Percentiles rank a stretch among this genome's conserved stretches.
These are phyloP conservation scores for Nitzschia sp. DNA, from an alignment of 108 stramenopile species.

Conservation along the genomic window DNA sequence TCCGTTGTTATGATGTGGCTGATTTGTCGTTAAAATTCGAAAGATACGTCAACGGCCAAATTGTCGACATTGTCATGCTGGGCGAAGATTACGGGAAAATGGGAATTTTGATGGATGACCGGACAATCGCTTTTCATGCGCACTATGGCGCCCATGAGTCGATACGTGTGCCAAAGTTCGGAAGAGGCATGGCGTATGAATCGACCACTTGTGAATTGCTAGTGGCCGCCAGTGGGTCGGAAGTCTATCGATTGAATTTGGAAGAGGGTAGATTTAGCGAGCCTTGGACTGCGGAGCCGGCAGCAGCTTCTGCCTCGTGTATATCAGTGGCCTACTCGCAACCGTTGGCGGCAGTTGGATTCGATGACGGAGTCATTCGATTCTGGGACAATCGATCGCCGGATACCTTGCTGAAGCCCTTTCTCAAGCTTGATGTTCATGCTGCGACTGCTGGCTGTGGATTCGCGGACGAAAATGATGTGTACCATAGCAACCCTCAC, in stretches of 20 bases:
- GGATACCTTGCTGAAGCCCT: constrained; percentile 66
- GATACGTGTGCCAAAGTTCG: constrained; percentile 94
- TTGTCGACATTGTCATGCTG: constrained; percentile 86
- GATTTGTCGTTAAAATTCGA: constrained; percentile 99
- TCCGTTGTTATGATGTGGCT: constrained; percentile 92
- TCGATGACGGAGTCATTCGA: constrained; percentile 87
- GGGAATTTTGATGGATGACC: constrained; percentile 89
- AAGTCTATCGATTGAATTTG: constrained; percentile 93
- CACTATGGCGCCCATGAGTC: constrained; percentile 94
- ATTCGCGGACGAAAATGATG: constrained; percentile 59
- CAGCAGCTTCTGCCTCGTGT: constrained; percentile 51
- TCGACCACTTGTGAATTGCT: constrained; percentile 87
- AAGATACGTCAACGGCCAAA: constrained; percentile 92
- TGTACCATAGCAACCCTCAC: constrained; percentile 28
- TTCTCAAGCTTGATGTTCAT: constrained; percentile 79
- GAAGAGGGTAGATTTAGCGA: constrained; percentile 95
- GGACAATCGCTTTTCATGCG: constrained; percentile 96
- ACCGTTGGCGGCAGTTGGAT: constrained; percentile 80
- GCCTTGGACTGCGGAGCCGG: constrained; percentile 66
- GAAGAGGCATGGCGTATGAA: constrained; percentile 94
- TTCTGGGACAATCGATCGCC: constrained; percentile 92
- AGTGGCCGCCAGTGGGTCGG: constrained; percentile 78
- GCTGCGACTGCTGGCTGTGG: constrained; percentile 70
- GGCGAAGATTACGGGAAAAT: constrained; percentile 96
- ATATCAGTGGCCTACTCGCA: constrained; percentile 73